Evolutionary conservation across 2,329 filamentous ascomycete genomes (phyloP), one percentile per base, ranked within the genome.

Genomic region (Shiraia bambusicola): DNA sequence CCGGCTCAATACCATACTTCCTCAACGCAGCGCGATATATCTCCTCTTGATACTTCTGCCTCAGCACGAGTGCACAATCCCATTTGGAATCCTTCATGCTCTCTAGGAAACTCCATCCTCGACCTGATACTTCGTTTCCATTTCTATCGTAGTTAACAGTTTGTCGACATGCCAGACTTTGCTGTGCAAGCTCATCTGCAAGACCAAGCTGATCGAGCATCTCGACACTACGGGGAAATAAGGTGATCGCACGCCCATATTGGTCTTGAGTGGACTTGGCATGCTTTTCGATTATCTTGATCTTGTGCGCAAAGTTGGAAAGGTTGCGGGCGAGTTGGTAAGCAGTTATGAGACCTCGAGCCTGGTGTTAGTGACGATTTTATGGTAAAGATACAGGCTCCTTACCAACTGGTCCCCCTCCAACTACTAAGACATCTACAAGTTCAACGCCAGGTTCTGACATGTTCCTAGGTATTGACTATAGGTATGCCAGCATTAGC

Each of bases 11-110:
- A 14, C 70, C 70, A 22, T 71, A 50, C 34, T 49, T 65, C 34
- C 45, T 60, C 56, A 72, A 34, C 42, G 68, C 63, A n/a, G 62
- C 59, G 29, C 77, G 69, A 37, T 80, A 75, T 29, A 80, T 73
- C 10, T 75, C 72, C 51, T 81, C 77, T 6, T 76, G 73, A 52
- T 77, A 79, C 54, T 76, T 79, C 59, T 81, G 77, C 12, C 78
- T 67, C 38, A 81, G 52, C 1, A 79, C 76, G n/a, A 79, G 63
- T 0, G 72, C 69, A 52, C 78, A 81, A 46, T 77, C 71, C 61
- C 74, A 79, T 17, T 65, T 63, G 1, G 76, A 77, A 42, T 77
- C 74, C 26, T 69, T 71, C 66, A 79, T 78, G 26, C 73, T 66
- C 50, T 78, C 72, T 72, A 80, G 76, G 45, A 79, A 78, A 22